These are phyloP conservation scores for Andrographis paniculata DNA, from an alignment of 305 asterid species.

Conservation along the genomic window DNA sequence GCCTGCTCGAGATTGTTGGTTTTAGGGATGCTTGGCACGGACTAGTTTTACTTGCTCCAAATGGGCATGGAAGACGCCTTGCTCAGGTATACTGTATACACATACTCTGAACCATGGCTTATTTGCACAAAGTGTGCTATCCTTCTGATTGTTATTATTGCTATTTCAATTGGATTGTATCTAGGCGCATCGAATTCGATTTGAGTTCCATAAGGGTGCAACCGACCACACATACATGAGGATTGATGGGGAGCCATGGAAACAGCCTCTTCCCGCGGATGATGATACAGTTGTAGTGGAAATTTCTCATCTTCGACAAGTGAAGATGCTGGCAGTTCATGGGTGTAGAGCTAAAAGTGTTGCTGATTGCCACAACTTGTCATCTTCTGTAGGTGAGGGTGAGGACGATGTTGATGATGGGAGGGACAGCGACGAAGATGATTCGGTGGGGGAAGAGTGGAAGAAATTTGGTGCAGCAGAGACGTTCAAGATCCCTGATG, in stretches of 20 bases:
- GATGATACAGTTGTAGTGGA: conserved; percentile 67
- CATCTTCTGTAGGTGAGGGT: too few relatives aligned
- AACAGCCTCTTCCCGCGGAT: conserved; percentile 70
- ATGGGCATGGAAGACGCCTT: conserved; percentile 85
- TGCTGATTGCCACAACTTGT: conserved; percentile 32
- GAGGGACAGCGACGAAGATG: conserved; percentile 45
- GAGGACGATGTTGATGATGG: conserved; percentile 35
- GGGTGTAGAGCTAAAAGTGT: conserved; percentile 47
- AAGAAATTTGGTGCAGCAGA: conserved; percentile 89
- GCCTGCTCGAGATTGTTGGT: conserved; percentile 73
- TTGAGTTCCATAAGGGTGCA: conserved; percentile 74
- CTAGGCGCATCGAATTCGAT: conserved; percentile 61
- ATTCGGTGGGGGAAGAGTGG: conserved; percentile 40
- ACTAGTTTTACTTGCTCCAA: conserved; percentile 57
- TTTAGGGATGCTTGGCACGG: conserved; percentile 97
- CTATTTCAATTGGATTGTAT: neutral
- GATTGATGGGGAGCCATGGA: conserved; percentile 95
- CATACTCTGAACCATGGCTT: neutral
- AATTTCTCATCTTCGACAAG: conserved; percentile 72
- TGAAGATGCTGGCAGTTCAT: conserved; percentile 61
- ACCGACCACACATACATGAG: conserved; percentile 81
- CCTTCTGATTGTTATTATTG: neutral
- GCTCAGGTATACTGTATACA: conserved; percentile 71
- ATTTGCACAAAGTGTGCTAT: neutral
- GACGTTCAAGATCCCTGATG: conserved; percentile 72